Percentiles rank a stretch among this genome's conserved stretches.
Evolutionary conservation across 106 monocot genomes (phyloP).

Genomic region (Dendrobium huoshanense): DNA sequence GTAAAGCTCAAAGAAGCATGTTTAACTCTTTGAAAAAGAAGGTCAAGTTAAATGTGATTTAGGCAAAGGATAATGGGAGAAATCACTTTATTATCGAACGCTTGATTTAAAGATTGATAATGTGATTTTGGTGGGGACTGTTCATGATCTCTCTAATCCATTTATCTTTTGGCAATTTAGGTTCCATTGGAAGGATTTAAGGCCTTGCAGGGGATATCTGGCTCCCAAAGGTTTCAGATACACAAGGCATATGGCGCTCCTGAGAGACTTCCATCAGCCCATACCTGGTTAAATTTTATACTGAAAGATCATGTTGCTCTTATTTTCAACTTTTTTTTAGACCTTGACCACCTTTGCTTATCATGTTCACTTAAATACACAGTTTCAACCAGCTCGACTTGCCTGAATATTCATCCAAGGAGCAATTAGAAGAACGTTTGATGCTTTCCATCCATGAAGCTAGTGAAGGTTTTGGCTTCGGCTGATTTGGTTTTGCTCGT

Average conservation of each 20-base stretch:
- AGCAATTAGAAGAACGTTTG: constrained; percentile 60
- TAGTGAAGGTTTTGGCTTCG: constrained; percentile 84
- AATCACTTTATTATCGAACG: no score
- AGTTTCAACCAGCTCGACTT: constrained; percentile 80
- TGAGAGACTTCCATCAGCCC: constrained; percentile 69
- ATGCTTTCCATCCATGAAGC: constrained; percentile 82
- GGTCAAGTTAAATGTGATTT: no score
- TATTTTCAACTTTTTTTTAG: neutral
- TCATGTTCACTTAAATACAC: constrained; percentile 1
- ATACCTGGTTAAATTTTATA: constrained; percentile 51
- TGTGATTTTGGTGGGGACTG: neutral
- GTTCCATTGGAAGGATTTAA: constrained; percentile 73
- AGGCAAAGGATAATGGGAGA: no score
- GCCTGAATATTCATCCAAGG: constrained; percentile 64
- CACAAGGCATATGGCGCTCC: constrained; percentile 85
- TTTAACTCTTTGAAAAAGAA: no score
- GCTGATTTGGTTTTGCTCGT: constrained; percentile 21
- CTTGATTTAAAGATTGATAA: no score
- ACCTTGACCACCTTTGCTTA: neutral
- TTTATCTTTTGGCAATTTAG: constrained; percentile 15
- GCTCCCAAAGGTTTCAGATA: constrained; percentile 70
- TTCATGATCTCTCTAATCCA: neutral
- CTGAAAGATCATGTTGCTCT: neutral
- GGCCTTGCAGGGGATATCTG: constrained; percentile 73
- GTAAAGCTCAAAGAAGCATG: no score